Percentiles rank a stretch among this genome's conserved stretches.
phyloP scores from a whole-genome alignment of 768 basidiomycete genomes.

The Boletus rubescentipes region DNA sequence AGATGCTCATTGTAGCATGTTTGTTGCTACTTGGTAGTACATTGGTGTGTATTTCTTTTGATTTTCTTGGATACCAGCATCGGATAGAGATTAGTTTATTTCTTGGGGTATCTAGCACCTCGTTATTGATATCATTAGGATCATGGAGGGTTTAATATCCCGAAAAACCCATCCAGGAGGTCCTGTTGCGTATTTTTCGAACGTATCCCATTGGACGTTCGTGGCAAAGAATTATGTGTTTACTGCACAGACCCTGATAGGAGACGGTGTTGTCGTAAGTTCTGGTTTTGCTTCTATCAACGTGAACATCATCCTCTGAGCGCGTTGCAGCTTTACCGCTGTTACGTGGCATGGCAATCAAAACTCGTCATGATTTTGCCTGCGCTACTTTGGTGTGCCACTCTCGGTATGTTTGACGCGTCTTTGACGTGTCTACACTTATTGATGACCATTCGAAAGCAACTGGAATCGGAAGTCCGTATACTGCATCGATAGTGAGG shows the following conservation, averaged over 20 bases:
- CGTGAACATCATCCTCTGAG: not conserved
- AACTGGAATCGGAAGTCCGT: conserved; percentile 16
- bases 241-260: conserved; percentile 13
- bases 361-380: conserved; percentile 22
- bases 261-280: conserved; percentile 16
- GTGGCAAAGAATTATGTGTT: conserved; percentile 21
- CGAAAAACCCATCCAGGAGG: conserved; percentile 21
- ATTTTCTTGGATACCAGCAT: too few species aligned
- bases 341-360: not conserved
- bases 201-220: conserved; percentile 24
- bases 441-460: not conserved
- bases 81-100: too few species aligned
- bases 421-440: not conserved
- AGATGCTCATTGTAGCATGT: not conserved
- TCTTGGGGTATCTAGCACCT: not conserved
- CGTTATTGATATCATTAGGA: not conserved
- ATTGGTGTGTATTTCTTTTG: not conserved
- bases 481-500: conserved; percentile 11
- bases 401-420: conserved; percentile 15
- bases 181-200: conserved; percentile 23
- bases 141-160: not conserved
- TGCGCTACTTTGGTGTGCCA: conserved; percentile 23
- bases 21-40: not conserved
- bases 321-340: conserved; percentile 9
- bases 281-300: not conserved